These are phyloP conservation scores for Penicillium sp. DNA, from an alignment of 2,329 filamentous ascomycete species.

Conservation along the genomic window DNA sequence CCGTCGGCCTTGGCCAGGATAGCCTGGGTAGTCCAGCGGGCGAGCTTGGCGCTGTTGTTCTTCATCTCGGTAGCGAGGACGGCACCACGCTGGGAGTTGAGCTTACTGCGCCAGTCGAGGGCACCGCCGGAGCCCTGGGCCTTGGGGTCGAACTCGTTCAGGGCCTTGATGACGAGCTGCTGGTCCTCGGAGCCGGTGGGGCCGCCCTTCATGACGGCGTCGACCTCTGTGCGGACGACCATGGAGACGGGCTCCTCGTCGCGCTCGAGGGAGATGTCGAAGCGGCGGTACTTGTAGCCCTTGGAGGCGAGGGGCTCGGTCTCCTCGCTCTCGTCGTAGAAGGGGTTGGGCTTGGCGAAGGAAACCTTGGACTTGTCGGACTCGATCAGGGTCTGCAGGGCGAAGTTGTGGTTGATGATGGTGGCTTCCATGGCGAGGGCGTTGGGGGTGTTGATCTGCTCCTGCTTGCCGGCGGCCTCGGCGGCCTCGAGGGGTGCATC, in stretches of 20 bases:
- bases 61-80: slow-evolving; percentile 99
- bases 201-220: slow-evolving; percentile 87
- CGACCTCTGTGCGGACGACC: slow-evolving; percentile 89
- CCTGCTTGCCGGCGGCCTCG: slow-evolving; percentile 70
- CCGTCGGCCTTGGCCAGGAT: slow-evolving; percentile 96
- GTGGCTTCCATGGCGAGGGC: slow-evolving; percentile 95
- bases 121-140: slow-evolving; percentile 92
- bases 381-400: slow-evolving; percentile 90
- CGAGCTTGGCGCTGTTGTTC: slow-evolving; percentile 99
- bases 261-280: slow-evolving; percentile 86
- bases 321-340: slow-evolving; percentile 93
- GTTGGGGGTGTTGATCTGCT: slow-evolving; percentile 87
- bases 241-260: slow-evolving; percentile 92
- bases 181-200: slow-evolving; percentile 88
- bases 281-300: slow-evolving; percentile 96
- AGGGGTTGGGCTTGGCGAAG: slow-evolving; percentile 88
- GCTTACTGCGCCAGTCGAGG: slow-evolving; percentile 94
- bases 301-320: slow-evolving; percentile 92
- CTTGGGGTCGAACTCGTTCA: slow-evolving; percentile 99
- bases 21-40: slow-evolving; percentile 93
- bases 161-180: slow-evolving; percentile 84
- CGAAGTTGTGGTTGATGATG: slow-evolving; percentile 99
- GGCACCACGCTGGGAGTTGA: slow-evolving; percentile 90
- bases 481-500: slow-evolving; percentile 89
- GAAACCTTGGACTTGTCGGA: slow-evolving; percentile 72